Percentiles rank a stretch among this genome's conserved stretches.
phyloP scores from a whole-genome alignment of 1,139 yeast genomes.

The Schwanniomyces etchellsii region DNA sequence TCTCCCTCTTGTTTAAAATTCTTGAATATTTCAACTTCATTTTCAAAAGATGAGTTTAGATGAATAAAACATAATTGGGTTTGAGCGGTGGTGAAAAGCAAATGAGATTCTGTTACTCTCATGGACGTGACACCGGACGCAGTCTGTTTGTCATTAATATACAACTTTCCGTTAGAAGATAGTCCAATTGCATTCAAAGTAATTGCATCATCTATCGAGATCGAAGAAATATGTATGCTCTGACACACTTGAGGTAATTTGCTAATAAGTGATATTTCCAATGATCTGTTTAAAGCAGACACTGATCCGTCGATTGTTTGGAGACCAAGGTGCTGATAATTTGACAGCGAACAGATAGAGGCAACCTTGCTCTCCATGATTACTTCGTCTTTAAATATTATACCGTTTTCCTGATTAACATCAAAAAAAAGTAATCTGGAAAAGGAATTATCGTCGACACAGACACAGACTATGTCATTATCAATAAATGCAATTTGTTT shows the following conservation, averaged over 20 bases:
- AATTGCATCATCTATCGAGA: slow-evolving; percentile 19
- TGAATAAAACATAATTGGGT: slow-evolving; percentile 81
- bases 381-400: slow-evolving; percentile 20
- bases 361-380: slow-evolving; percentile 49
- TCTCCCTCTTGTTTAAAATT: slow-evolving; percentile 14
- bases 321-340: slow-evolving; percentile 46
- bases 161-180: slow-evolving; percentile 68
- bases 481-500: slow-evolving; percentile 63
- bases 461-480: slow-evolving; percentile 46
- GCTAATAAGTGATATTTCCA: slow-evolving; percentile 26
- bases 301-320: slow-evolving; percentile 66
- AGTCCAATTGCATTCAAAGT: slow-evolving; percentile 50
- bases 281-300: slow-evolving; percentile 27
- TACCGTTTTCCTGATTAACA: slow-evolving; percentile 11
- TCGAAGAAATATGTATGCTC: slow-evolving; percentile 48
- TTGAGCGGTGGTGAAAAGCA: slow-evolving; percentile 85
- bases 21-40: slow-evolving; percentile 13
- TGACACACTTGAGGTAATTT: slow-evolving; percentile 68
- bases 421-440: slow-evolving; percentile 51
- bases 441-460: slow-evolving; percentile 45
- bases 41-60: slow-evolving; percentile 36
- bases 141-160: slow-evolving; percentile 56
- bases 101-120: slow-evolving; percentile 63
- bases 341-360: slow-evolving; percentile 50
- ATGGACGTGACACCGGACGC: slow-evolving; percentile 81